A percentile compares a stretch with the other conserved stretches of the same genome.
These are phyloP conservation scores for Russula dissimulans DNA, from an alignment of 768 basidiomycete genomes.

Conservation along the genomic window DNA sequence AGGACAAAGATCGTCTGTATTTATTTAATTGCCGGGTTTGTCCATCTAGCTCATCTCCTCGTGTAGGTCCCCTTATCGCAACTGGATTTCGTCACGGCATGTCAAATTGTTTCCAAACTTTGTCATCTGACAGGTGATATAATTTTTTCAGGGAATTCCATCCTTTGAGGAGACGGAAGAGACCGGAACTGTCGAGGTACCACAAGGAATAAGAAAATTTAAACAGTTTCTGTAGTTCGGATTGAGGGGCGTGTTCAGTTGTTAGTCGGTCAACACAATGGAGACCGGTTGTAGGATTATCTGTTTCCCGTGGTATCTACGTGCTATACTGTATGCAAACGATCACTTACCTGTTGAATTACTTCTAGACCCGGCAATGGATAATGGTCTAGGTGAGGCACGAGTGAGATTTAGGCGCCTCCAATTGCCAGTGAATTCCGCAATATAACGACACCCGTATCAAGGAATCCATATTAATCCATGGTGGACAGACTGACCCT, in stretches of 20 bases:
- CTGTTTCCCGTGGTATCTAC: too few relatives aligned
- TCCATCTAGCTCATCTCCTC: not conserved
- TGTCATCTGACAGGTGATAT: not conserved
- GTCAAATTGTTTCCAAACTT: not conserved
- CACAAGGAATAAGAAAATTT: not conserved
- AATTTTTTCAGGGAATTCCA: slow-evolving; percentile 7
- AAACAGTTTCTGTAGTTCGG: slow-evolving; percentile 3
- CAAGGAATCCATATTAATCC: too few relatives aligned
- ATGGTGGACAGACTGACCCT: too few relatives aligned
- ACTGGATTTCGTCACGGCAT: slow-evolving; percentile 16
- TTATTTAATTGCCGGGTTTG: not conserved
- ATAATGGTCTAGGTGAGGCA: too few relatives aligned
- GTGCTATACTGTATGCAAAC: too few relatives aligned
- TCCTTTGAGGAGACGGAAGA: slow-evolving; percentile 16
- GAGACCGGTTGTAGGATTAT: too few relatives aligned
- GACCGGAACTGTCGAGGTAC: not conserved
- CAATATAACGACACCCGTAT: too few relatives aligned
- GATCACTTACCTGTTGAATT: too few relatives aligned
- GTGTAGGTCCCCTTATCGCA: slow-evolving; percentile 1
- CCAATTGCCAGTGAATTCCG: too few relatives aligned
- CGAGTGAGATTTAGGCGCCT: too few relatives aligned
- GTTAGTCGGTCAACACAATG: not conserved
- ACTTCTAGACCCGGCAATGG: too few relatives aligned
- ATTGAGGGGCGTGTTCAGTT: not conserved
- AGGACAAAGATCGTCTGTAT: slow-evolving; percentile 16